Base-by-base conservation (phyloP, 23 red algal species). In the Gracilaria domingensis region DNA sequence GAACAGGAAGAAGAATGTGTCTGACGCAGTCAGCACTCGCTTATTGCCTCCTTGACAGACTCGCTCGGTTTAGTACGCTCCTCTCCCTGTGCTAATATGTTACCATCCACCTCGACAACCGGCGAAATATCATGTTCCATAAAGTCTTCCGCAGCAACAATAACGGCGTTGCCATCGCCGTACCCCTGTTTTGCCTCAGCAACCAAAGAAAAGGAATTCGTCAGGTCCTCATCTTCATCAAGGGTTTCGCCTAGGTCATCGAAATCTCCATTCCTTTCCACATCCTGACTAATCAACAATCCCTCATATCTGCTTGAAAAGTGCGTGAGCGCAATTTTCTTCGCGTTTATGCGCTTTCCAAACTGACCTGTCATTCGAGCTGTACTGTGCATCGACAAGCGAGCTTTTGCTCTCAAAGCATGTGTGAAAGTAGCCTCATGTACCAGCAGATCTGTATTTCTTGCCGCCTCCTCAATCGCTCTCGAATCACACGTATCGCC, bases 321-420 rank as follows among this genome's bases (percentile, higher is more conserved):
- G 75, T 98, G 97, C 21, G 97, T 98, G 67, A 98, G 77, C 20
- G 88, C 71, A 14, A 98, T 88, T 51, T 91, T 82, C 51, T 81
- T 87, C n/a, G 93, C 89, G 20, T 37, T 42, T 20, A 95, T 82
- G 0, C 54, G 37, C 78, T 72, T 69, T 50, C 90, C 97, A 93
- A 98, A 98, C 66, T 39, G 32, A 32, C 97, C 97, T 40, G 97
- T 93, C 97, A 98, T 98, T 37, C 85, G 75, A 82, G 93, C 93
- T 0, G 97, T 98, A 79, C 88, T 93, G 84, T 98, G 97, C 86
- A 88, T 76, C 23, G 89, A 56, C 53, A 94, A 28, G 7, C 69
- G 79, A 9, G 93, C 97, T 18, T 93, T 95, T 23, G 83, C 82
- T 21, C 56, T 53, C 42, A 94, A 55, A 36, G 28, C 75, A 30